Evolutionary conservation across 768 basidiomycete species (phyloP), one percentile per base, ranked within the genome.

Genomic region (Russula ochroleuca): DNA sequence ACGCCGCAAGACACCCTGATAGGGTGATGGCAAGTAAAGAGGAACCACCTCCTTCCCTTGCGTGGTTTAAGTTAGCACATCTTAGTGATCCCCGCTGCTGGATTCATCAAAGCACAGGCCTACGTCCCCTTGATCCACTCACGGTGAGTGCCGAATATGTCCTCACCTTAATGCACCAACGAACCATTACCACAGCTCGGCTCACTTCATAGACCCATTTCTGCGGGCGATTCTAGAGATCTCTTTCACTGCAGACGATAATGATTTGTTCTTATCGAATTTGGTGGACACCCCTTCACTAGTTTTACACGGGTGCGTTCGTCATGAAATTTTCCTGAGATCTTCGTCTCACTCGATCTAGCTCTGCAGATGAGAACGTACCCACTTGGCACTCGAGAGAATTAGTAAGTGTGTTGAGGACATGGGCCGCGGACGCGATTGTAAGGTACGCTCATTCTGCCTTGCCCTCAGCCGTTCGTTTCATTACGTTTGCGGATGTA

Each of bases 351-450:
- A 35, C 3, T 45, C 15, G 14, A 54, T 8, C 48, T 67, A 90
- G 90, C 21, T 89, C 88, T 3, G 78, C 78, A 41, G 94, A 97
- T 70, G 83, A 86, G 43, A 95, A 97, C 65, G 94, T 97, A 4
- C 92, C 94, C 1, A 82, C 85, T 0, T 91, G 92, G 84, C 93
- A 96, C 68, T 83, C 85, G 2, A 81, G 94, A 23, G 85, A 87
- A 71, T 76, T 82, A 13, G 77, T 89, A 3, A 78, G 79, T 28
- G 74, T 85, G 19, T 65, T 94, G 33, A 80, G 81, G 64, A 76
- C 83, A 2, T 88, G 85, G 84, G 76, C 80, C 55, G 72, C 78
- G 1, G 70, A 78, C 8, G 78, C 80, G 17, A 79, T 87, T 61
- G 76, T 82, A 23, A 79, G 74, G 88, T 87, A 62, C 31, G 82